Percentiles rank a stretch among this genome's conserved stretches.
Conservation (phyloP, 805 yeast genomes). For the Candida koratica region DNA sequence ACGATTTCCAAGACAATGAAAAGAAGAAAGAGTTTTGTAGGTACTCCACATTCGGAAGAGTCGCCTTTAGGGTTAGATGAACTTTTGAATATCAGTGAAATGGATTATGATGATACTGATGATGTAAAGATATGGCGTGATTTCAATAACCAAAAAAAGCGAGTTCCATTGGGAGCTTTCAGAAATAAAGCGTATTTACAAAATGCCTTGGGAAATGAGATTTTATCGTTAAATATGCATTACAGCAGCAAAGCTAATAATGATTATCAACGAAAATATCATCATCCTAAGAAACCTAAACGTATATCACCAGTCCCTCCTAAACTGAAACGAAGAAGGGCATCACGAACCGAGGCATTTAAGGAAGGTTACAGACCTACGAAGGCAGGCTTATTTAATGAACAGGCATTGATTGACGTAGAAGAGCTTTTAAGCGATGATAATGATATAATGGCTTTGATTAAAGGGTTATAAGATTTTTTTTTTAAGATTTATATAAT, state of each 20-base stretch:
- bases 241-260: conserved; percentile 23
- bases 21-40: conserved; percentile 19
- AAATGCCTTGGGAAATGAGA: conserved; percentile 18
- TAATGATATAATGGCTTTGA: conserved; percentile 41
- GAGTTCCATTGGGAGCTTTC: conserved; percentile 84
- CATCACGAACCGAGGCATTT: conserved; percentile 70
- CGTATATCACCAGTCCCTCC: conserved; percentile 14
- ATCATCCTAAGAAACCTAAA: conserved; percentile 6
- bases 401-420: conserved; percentile 67
- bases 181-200: conserved; percentile 58
- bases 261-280: conserved; percentile 23
- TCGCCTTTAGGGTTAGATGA: conserved; percentile 63
- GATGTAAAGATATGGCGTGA: conserved; percentile 48
- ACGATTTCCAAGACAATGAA: conserved; percentile 1
- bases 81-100: conserved; percentile 79
- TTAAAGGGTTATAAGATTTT: conserved; percentile 24
- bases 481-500: not conserved
- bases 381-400: conserved; percentile 72
- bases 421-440: conserved; percentile 64
- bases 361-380: conserved; percentile 74
- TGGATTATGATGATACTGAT: conserved; percentile 67
- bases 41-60: conserved; percentile 23
- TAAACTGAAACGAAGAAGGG: conserved; percentile 49
- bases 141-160: conserved; percentile 40
- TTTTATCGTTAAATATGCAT: conserved; percentile 17